Percentiles rank a stretch among this genome's conserved stretches.
These are phyloP conservation scores for Tuber calosporum DNA, from an alignment of 495 filamentous ascomycete genomes.

Conservation along the genomic window DNA sequence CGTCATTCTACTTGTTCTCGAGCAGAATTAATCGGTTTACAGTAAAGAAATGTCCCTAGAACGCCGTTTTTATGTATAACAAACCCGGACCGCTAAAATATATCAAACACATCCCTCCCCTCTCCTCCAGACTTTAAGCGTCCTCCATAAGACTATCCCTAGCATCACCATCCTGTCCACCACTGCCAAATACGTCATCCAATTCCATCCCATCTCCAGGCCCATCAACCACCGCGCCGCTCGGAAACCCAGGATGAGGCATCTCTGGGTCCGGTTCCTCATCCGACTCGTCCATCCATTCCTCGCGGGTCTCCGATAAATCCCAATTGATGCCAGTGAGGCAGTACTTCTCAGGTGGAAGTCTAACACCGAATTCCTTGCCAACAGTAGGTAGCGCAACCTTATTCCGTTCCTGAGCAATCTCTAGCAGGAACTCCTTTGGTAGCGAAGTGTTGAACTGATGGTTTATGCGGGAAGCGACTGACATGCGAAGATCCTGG, in stretches of 20 bases:
- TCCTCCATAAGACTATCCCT: conserved; percentile 40
- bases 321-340: conserved; percentile 79
- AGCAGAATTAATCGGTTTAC: background rate
- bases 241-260: conserved; percentile 2
- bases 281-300: conserved; percentile 43
- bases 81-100: background rate
- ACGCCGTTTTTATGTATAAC: background rate
- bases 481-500: conserved; percentile 56
- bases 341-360: conserved; percentile 88
- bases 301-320: conserved; percentile 47
- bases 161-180: conserved; percentile 40
- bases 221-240: conserved; percentile 26
- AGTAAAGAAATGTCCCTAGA: background rate
- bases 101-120: background rate
- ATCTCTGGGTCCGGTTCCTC: conserved; percentile 43
- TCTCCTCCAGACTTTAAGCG: conserved; percentile 17
- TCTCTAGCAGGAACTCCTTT: conserved; percentile 80
- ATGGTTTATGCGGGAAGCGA: conserved; percentile 57
- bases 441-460: conserved; percentile 60
- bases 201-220: conserved; percentile 46
- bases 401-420: conserved; percentile 74
- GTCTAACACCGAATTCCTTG: conserved; percentile 70
- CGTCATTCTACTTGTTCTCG: background rate
- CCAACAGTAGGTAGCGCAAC: conserved; percentile 69
- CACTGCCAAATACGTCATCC: conserved; percentile 46